Evolutionary conservation across 2,329 filamentous ascomycete species (phyloP).

Genomic region (Trichoderma sp.): DNA sequence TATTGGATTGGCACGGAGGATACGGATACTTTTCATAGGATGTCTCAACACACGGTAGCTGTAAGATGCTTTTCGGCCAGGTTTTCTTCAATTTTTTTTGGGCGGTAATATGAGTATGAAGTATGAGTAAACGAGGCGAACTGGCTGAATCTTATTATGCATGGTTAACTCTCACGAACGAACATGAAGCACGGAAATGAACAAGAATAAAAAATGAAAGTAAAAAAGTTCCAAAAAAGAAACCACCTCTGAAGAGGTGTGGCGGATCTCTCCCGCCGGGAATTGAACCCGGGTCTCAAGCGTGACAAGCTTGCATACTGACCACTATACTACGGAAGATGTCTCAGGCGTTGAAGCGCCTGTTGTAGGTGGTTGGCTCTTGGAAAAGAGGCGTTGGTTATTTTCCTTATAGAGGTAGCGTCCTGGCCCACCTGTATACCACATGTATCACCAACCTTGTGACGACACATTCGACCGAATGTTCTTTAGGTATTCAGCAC

Average conservation of each 20-base stretch:
- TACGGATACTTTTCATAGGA: neutral
- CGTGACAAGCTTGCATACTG: conserved; percentile 20
- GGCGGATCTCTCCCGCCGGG: conserved; percentile 19
- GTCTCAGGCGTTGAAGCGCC: conserved; percentile 7
- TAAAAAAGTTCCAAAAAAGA: neutral
- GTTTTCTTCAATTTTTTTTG: neutral
- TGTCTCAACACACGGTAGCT: neutral
- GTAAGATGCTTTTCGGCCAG: neutral
- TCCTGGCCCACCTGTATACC: neutral
- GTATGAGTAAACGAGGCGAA: neutral
- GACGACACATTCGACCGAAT: neutral
- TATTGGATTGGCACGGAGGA: conserved; percentile 11
- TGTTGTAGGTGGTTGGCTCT: conserved; percentile 1
- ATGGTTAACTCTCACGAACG: neutral
- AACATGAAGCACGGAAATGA: neutral
- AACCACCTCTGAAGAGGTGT: conserved; percentile 12
- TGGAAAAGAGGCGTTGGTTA: neutral
- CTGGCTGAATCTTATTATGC: neutral
- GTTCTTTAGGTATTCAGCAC: neutral
- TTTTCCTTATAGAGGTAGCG: neutral
- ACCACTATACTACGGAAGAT: conserved; percentile 20
- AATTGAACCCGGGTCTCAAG: conserved; percentile 20
- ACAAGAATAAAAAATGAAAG: neutral
- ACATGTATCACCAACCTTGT: neutral
- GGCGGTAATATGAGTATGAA: neutral